Percentiles rank a stretch among this genome's conserved stretches.
These are phyloP conservation scores for Rhododendron ferrugineum DNA, from an alignment of 148 eudicot species.

Conservation along the genomic window DNA sequence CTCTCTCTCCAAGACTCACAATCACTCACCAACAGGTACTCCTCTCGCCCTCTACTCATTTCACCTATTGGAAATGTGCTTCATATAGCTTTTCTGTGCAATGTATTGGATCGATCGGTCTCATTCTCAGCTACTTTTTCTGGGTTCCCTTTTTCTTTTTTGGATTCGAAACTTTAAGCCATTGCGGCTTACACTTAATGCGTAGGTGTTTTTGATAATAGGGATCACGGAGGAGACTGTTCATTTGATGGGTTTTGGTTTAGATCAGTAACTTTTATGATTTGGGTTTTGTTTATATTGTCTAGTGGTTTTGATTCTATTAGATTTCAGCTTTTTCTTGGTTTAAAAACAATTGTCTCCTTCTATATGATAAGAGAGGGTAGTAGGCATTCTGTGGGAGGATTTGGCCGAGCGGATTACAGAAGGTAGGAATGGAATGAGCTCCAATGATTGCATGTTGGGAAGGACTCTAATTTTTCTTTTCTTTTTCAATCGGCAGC, in stretches of 20 bases:
- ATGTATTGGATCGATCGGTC: conserved; percentile 3
- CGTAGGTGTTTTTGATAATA: background rate
- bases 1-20: background rate
- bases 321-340: background rate
- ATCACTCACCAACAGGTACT: conserved; percentile 8
- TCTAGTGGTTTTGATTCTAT: background rate
- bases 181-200: background rate
- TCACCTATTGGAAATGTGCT: background rate
- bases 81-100: background rate
- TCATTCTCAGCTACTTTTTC: background rate
- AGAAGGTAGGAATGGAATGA: background rate
- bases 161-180: background rate
- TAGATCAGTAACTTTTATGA: conserved; percentile 3
- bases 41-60: background rate
- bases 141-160: background rate
- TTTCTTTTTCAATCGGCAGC: too few relatives aligned
- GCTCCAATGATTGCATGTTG: background rate
- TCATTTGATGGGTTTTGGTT: background rate
- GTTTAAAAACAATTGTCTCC: background rate
- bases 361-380: background rate
- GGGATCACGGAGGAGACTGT: background rate
- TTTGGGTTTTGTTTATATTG: conserved; percentile 5
- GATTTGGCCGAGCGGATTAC: background rate
- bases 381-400: background rate
- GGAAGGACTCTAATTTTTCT: background rate